These are phyloP conservation scores for Musa acuminata DNA, from an alignment of 176 grass and related monocot genomes.

Conservation along the genomic window DNA sequence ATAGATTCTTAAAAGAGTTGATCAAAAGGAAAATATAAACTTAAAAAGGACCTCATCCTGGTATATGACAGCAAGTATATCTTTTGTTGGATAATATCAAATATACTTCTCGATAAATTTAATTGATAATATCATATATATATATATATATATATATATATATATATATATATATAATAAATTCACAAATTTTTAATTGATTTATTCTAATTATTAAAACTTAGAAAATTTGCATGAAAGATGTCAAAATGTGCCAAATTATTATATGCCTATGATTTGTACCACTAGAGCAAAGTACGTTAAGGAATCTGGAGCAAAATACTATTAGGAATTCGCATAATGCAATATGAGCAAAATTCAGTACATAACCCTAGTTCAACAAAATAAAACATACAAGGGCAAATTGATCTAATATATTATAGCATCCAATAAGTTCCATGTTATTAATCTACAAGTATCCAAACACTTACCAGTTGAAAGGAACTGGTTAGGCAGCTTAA, in stretches of 20 bases:
- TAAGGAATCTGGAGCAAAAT: not conserved
- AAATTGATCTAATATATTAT: not conserved
- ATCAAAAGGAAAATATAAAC: too few relatives aligned
- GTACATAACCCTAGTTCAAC: not conserved
- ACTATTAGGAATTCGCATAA: not conserved
- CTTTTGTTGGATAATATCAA: too few relatives aligned
- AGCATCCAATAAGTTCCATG: not conserved
- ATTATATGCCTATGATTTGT: not conserved
- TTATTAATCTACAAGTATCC: not conserved
- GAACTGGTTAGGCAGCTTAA: slow-evolving; percentile 22
- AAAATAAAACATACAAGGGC: not conserved
- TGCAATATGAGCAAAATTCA: not conserved
- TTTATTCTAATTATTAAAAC: not conserved
- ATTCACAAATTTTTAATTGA: too few relatives aligned
- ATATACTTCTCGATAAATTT: too few relatives aligned
- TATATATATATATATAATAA: too few relatives aligned
- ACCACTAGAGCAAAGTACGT: not conserved
- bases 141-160: too few relatives aligned
- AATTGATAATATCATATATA: too few relatives aligned
- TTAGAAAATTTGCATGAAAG: not conserved
- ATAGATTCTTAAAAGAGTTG: too few relatives aligned
- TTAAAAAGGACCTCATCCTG: too few relatives aligned
- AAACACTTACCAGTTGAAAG: slow-evolving; percentile 14
- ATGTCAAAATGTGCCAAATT: not conserved
- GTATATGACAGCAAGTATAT: too few relatives aligned